Percentiles rank a stretch among this genome's conserved stretches.
These are phyloP conservation scores for Neonectria magnoliae DNA, from an alignment of 2,329 filamentous ascomycete species.

Conservation along the genomic window DNA sequence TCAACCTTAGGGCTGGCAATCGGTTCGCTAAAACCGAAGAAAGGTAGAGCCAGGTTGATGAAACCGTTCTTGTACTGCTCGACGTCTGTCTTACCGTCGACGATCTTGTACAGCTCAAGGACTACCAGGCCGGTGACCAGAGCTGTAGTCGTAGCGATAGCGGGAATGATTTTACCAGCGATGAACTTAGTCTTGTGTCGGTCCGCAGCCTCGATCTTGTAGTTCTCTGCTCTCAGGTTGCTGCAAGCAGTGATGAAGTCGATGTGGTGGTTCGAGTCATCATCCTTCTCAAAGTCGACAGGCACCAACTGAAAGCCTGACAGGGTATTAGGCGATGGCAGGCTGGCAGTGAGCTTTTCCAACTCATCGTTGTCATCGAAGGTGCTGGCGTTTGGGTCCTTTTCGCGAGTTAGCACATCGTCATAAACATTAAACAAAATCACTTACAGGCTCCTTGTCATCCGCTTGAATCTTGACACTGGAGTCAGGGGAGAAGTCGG, in stretches of 20 bases:
- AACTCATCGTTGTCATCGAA: slow-evolving; percentile 82
- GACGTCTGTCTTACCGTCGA: slow-evolving; percentile 95
- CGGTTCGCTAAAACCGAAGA: slow-evolving; percentile 98
- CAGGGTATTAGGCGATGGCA: slow-evolving; percentile 83
- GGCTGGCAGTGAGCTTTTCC: slow-evolving; percentile 73
- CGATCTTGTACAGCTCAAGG: slow-evolving; percentile 93
- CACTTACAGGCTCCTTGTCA: slow-evolving; percentile 84
- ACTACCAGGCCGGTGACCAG: slow-evolving; percentile 93
- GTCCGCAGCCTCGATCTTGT: slow-evolving; percentile 93
- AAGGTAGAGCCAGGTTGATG: slow-evolving; percentile 93
- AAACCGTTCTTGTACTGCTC: slow-evolving; percentile 99
- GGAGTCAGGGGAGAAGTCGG: slow-evolving; percentile 90
- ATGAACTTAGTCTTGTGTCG: slow-evolving; percentile 99
- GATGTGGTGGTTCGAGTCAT: slow-evolving; percentile 97
- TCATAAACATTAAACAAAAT: background rate
- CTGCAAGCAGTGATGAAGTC: slow-evolving; percentile 98
- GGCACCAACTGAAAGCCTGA: slow-evolving; percentile 89
- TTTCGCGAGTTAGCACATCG: slow-evolving; percentile 16
- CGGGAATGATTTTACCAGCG: slow-evolving; percentile 98
- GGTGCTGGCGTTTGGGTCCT: slow-evolving; percentile 82
- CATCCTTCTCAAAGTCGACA: slow-evolving; percentile 98
- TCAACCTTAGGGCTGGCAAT: slow-evolving; percentile 93
- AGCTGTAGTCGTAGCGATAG: slow-evolving; percentile 96
- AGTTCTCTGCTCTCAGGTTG: slow-evolving; percentile 96
- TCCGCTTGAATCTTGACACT: slow-evolving; percentile 96